These are phyloP conservation scores for Tuber microsphaerosporum DNA, from an alignment of 495 filamentous ascomycete genomes.

Conservation along the genomic window DNA sequence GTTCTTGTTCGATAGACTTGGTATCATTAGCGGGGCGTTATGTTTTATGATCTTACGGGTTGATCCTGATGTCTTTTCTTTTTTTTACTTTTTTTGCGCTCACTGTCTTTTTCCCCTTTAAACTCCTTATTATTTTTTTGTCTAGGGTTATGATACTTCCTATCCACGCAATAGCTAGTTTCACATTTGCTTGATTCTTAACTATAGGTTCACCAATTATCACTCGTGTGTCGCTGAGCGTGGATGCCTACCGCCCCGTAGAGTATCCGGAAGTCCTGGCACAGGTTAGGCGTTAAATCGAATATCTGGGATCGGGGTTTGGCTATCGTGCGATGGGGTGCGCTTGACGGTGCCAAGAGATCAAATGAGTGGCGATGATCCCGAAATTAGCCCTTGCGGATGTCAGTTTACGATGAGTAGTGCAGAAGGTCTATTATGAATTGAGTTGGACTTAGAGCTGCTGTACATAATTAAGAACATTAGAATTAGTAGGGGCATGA, in stretches of 20 bases:
- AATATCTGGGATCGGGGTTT: no score
- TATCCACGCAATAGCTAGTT: background rate
- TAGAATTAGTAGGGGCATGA: no score
- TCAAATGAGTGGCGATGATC: no score
- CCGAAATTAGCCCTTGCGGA: no score
- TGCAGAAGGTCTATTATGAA: no score
- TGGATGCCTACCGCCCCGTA: background rate
- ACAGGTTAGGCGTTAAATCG: no score
- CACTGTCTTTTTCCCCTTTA: background rate
- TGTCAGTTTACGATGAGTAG: no score
- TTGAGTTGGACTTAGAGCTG: no score
- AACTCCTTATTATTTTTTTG: background rate
- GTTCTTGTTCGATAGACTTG: slow-evolving; percentile 23
- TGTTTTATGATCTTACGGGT: slow-evolving; percentile 17
- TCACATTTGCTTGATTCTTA: background rate
- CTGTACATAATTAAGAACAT: no score
- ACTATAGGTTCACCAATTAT: background rate
- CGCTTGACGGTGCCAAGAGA: no score
- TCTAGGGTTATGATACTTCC: background rate
- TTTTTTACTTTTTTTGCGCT: slow-evolving; percentile 3
- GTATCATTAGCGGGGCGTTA: slow-evolving; percentile 13
- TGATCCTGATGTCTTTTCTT: slow-evolving; percentile 13
- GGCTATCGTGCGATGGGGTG: no score
- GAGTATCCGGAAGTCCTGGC: background rate
- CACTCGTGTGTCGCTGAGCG: background rate